Conservation (phyloP, 805 yeast species). For the Alloascoidea hylecoeti region DNA sequence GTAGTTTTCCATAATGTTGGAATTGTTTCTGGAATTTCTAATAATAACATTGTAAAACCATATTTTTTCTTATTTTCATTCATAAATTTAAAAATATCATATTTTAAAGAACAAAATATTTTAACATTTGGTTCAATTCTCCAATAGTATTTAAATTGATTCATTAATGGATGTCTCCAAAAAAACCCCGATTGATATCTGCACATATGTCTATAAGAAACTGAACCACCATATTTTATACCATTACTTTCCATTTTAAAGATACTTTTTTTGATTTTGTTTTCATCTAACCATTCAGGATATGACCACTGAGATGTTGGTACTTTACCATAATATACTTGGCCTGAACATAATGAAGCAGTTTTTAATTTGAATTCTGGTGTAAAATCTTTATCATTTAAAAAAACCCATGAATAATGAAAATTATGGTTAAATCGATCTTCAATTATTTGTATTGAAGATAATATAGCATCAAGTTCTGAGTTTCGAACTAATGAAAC, state of each 20-base stretch:
- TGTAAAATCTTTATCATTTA: constrained; percentile 48
- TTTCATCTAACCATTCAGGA: background rate
- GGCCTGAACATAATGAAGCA: background rate
- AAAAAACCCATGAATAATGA: constrained; percentile 65
- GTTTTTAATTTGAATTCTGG: constrained; percentile 35
- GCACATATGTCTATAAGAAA: constrained; percentile 71
- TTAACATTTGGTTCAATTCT: constrained; percentile 82
- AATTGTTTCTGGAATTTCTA: constrained; percentile 61
- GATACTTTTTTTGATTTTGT: background rate
- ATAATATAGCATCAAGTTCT: too few relatives aligned
- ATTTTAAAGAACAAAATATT: constrained; percentile 64
- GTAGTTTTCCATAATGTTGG: constrained; percentile 68
- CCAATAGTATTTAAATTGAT: constrained; percentile 82
- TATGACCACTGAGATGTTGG: background rate
- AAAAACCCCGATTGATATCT: constrained; percentile 86
- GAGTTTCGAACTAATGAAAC: too few relatives aligned
- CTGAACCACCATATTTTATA: too few relatives aligned
- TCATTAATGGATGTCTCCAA: constrained; percentile 60
- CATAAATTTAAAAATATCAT: constrained; percentile 55
- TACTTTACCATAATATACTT: background rate
- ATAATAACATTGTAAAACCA: constrained; percentile 66
- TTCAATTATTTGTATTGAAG: constrained; percentile 41
- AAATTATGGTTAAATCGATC: constrained; percentile 45
- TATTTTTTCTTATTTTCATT: constrained; percentile 59
- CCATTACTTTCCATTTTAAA: background rate